Evolutionary conservation across 2,329 filamentous ascomycete genomes (phyloP).

Genomic region (Fusarium paranaense): DNA sequence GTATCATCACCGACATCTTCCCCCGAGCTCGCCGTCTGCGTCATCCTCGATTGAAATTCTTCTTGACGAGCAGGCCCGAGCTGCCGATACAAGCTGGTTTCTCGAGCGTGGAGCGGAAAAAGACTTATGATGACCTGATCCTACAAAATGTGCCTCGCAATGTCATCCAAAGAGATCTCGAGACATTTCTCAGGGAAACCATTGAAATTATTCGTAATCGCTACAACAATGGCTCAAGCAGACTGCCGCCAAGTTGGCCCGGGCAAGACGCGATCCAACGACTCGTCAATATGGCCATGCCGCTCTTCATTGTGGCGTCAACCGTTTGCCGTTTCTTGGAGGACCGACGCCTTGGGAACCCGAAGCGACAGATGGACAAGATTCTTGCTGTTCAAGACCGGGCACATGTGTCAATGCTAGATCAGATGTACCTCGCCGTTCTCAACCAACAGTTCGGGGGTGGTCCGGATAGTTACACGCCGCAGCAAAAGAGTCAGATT

Average conservation of each 20-base stretch:
- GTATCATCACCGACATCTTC: constrained; percentile 46
- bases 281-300: neutral
- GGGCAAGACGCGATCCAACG: neutral
- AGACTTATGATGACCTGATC: neutral
- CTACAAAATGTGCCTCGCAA: constrained; percentile 30
- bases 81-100: constrained; percentile 53
- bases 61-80: constrained; percentile 58
- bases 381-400: neutral
- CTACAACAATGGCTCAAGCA: neutral
- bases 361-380: neutral
- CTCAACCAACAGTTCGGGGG: neutral
- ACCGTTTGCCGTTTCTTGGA: neutral
- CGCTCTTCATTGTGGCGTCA: neutral
- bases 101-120: neutral
- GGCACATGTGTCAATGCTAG: neutral
- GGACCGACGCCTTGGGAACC: neutral
- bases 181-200: neutral
- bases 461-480: neutral
- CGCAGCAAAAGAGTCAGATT: neutral
- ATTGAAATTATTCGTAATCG: neutral
- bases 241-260: neutral
- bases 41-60: constrained; percentile 46
- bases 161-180: constrained; percentile 27
- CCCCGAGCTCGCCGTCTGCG: constrained; percentile 12
- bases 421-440: neutral